A percentile compares a stretch with the other conserved stretches of the same genome.
Evolutionary conservation across 1,139 yeast genomes (phyloP).

Genomic region (Casaregolazyma lundiana): DNA sequence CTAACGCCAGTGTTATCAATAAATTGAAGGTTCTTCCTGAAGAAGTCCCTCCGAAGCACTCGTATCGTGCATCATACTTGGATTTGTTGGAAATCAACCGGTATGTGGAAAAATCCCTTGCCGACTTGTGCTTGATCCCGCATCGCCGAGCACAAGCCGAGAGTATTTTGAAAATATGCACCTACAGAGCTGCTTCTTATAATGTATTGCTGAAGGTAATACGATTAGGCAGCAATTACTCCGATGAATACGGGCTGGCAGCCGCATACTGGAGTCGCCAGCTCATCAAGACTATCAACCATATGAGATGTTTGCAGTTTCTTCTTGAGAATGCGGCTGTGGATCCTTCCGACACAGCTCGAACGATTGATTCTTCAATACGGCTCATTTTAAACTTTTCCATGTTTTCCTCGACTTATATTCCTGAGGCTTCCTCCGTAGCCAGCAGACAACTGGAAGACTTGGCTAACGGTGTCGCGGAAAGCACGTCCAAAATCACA

Average conservation of each 20-base stretch:
- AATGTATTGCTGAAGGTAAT: background rate
- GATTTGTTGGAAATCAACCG: constrained; percentile 5
- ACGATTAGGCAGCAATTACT: background rate
- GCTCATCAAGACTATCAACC: constrained; percentile 7
- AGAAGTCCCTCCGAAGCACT: background rate
- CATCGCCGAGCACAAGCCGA: constrained; percentile 1
- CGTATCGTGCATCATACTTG: background rate
- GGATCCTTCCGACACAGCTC: constrained; percentile 9
- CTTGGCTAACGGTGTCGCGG: background rate
- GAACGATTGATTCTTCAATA: constrained; percentile 14
- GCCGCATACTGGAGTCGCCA: constrained; percentile 6
- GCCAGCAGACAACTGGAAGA: background rate
- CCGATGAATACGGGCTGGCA: constrained; percentile 11
- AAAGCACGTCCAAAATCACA: background rate
- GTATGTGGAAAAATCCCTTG: background rate
- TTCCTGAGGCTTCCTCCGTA: constrained; percentile 3
- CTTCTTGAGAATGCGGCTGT: constrained; percentile 14
- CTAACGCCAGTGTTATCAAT: background rate
- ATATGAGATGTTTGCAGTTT: constrained; percentile 10
- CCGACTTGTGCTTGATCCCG: constrained; percentile 4
- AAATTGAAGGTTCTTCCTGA: constrained; percentile 1
- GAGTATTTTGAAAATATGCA: constrained; percentile 1
- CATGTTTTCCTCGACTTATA: background rate
- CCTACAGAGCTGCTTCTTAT: constrained; percentile 3
- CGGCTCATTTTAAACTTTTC: constrained; percentile 8